phyloP scores from a whole-genome alignment of 2,329 filamentous ascomycete genomes.

The Alternaria conjuncta region DNA sequence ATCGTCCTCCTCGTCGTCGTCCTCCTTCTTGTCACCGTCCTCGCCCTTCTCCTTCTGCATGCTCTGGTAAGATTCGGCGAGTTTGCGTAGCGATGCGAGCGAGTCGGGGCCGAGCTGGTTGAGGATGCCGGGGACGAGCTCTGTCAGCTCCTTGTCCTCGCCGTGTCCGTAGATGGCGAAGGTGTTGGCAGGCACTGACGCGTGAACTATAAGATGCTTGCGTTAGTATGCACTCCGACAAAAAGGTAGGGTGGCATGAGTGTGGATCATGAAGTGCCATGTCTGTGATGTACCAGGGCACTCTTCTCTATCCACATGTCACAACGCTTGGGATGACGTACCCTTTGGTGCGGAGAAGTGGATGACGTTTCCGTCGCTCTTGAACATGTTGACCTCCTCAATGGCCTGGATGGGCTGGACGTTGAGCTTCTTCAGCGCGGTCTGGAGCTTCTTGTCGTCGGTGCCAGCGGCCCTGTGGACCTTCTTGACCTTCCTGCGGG shows the following conservation, averaged over 20 bases:
- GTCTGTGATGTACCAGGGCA: neutral
- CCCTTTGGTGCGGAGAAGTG: slow-evolving; percentile 98
- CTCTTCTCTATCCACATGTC: neutral
- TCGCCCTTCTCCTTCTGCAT: slow-evolving; percentile 92
- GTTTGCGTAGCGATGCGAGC: slow-evolving; percentile 94
- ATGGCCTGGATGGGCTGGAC: slow-evolving; percentile 99
- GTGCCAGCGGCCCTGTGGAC: slow-evolving; percentile 89
- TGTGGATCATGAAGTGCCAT: neutral
- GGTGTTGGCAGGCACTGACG: slow-evolving; percentile 96
- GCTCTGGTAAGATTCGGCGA: slow-evolving; percentile 99
- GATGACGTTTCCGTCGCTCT: slow-evolving; percentile 99
- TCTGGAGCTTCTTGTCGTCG: slow-evolving; percentile 99
- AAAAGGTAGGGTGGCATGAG: neutral
- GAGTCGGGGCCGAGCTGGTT: slow-evolving; percentile 99
- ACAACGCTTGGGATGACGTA: slow-evolving; percentile 54
- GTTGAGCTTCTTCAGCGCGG: slow-evolving; percentile 98
- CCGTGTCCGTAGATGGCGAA: slow-evolving; percentile 99
- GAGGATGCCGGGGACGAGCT: slow-evolving; percentile 98
- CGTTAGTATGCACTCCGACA: slow-evolving; percentile 14
- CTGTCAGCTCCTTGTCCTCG: slow-evolving; percentile 99
- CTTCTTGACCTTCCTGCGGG: slow-evolving; percentile 98
- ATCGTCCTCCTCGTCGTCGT: slow-evolving; percentile 65
- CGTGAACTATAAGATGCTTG: slow-evolving; percentile 73
- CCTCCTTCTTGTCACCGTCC: slow-evolving; percentile 71
- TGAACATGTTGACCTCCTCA: slow-evolving; percentile 99